Conservation (phyloP, 2,329 filamentous ascomycete genomes). For the Beauveria australis region DNA sequence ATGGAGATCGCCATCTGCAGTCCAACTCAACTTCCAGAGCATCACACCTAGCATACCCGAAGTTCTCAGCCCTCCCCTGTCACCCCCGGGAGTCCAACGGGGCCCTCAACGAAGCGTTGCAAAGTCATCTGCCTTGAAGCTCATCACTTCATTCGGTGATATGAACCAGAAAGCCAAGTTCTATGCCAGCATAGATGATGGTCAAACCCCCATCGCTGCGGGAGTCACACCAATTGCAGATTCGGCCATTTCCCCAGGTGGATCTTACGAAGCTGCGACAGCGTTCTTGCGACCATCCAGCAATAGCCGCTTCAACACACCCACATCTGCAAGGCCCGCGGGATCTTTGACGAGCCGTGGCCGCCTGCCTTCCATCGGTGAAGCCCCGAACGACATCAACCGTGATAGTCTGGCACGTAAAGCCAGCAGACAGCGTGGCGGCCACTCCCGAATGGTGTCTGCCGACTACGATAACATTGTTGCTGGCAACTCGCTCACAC, state of each 20-base stretch:
- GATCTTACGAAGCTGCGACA: constrained; percentile 52
- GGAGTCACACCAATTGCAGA: constrained; percentile 85
- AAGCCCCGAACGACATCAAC: constrained; percentile 33
- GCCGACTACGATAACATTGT: constrained; percentile 34
- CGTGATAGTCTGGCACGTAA: constrained; percentile 18
- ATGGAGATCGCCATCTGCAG: constrained; percentile 78
- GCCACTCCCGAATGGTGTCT: constrained; percentile 29
- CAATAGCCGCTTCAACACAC: constrained; percentile 61
- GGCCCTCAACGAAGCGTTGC: constrained; percentile 56
- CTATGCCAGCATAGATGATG: constrained; percentile 47
- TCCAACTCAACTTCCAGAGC: constrained; percentile 48
- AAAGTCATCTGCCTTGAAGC: constrained; percentile 77
- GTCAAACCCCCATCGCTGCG: constrained; percentile 67
- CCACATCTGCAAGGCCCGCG: constrained; percentile 53
- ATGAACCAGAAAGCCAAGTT: constrained; percentile 55
- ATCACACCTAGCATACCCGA: constrained; percentile 49
- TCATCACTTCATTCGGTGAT: constrained; percentile 82
- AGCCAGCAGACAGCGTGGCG: constrained; percentile 16
- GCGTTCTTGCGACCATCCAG: constrained; percentile 60
- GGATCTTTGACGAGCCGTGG: constrained; percentile 45
- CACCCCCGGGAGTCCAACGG: constrained; percentile 56
- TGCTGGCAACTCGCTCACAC: constrained; percentile 42
- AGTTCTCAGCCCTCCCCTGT: constrained; percentile 62
- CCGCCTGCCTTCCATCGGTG: constrained; percentile 71
- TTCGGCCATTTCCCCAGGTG: constrained; percentile 57